Conservation (phyloP, 2,329 filamentous ascomycete species). For the Fusarium duplospermum region DNA sequence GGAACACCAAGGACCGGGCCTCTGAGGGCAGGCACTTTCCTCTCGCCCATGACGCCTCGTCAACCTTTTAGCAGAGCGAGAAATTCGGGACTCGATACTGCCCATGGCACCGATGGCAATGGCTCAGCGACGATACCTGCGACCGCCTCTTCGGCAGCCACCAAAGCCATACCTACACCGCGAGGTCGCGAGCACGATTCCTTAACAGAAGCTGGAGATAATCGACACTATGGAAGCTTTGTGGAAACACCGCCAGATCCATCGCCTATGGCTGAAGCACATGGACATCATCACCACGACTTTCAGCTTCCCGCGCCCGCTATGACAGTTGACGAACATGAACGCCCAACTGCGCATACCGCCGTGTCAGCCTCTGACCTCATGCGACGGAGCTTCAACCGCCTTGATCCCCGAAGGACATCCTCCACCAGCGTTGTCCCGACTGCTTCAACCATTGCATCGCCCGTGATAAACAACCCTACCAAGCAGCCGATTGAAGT, state of each 20-base stretch:
- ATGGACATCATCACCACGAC: conserved; percentile 42
- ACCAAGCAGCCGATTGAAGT: conserved; percentile 36
- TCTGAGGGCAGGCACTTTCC: conserved; percentile 48
- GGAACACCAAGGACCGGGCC: conserved; percentile 59
- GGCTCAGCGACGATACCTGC: conserved; percentile 11
- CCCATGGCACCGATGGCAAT: conserved; percentile 7
- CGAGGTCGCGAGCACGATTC: conserved; percentile 53
- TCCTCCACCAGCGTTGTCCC: conserved; percentile 47
- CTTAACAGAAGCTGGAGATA: conserved; percentile 53
- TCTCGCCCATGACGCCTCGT: conserved; percentile 40
- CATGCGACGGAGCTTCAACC: conserved; percentile 35
- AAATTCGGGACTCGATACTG: conserved; percentile 5
- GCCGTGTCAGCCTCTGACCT: conserved; percentile 24
- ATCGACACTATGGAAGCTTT: conserved; percentile 66
- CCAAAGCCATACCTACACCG: conserved; percentile 36
- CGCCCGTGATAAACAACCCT: conserved; percentile 2
- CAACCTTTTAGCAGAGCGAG: conserved; percentile 10
- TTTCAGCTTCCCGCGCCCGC: conserved; percentile 68
- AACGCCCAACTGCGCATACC: conserved; percentile 41
- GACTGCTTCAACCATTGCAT: conserved; percentile 27
- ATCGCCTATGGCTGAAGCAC: conserved; percentile 38
- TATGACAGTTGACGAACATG: conserved; percentile 52
- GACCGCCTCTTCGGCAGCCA: conserved; percentile 23
- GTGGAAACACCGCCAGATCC: conserved; percentile 53
- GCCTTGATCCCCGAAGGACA: conserved; percentile 50